Percentiles rank a stretch among this genome's conserved stretches.
Conservation (phyloP, 148 eudicot species). For the Bassia scoparia region DNA sequence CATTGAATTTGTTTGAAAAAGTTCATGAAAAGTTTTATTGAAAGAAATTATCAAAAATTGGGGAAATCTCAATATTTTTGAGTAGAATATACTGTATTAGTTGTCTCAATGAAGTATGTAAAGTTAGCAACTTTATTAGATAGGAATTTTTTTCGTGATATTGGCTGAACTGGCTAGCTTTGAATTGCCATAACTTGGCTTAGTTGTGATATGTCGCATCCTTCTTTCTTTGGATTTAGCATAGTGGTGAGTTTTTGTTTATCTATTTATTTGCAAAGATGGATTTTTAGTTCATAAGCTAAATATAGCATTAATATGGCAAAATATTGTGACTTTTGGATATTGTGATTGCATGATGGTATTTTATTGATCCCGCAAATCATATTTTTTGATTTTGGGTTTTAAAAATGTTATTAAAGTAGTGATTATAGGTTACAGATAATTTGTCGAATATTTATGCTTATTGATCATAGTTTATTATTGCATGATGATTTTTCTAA, state of each 20-base stretch:
- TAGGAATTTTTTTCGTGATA: too few relatives aligned
- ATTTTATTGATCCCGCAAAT: not conserved
- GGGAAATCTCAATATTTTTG: too few relatives aligned
- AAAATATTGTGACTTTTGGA: not conserved
- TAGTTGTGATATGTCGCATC: slow-evolving; percentile 83
- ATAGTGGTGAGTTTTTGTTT: slow-evolving; percentile 51
- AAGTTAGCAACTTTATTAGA: too few relatives aligned
- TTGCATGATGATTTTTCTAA: too few relatives aligned
- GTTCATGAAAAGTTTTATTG: too few relatives aligned
- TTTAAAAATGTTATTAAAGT: not conserved
- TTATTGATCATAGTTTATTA: not conserved
- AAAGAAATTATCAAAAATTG: too few relatives aligned
- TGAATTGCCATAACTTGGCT: slow-evolving; percentile 88
- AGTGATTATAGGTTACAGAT: not conserved
- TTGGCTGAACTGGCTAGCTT: too few relatives aligned
- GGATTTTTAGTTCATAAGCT: not conserved
- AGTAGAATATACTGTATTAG: too few relatives aligned
- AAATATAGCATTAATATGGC: not conserved
- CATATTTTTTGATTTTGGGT: not conserved
- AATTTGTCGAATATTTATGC: not conserved
- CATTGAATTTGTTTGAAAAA: too few relatives aligned
- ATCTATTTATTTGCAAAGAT: not conserved
- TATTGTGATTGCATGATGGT: not conserved
- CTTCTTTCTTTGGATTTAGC: slow-evolving; percentile 63
- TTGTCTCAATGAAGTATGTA: too few relatives aligned